These are phyloP conservation scores for Physcomitrellopsis africana DNA, from an alignment of 225 moss, liverwort and hornwort genomes.

Conservation along the genomic window DNA sequence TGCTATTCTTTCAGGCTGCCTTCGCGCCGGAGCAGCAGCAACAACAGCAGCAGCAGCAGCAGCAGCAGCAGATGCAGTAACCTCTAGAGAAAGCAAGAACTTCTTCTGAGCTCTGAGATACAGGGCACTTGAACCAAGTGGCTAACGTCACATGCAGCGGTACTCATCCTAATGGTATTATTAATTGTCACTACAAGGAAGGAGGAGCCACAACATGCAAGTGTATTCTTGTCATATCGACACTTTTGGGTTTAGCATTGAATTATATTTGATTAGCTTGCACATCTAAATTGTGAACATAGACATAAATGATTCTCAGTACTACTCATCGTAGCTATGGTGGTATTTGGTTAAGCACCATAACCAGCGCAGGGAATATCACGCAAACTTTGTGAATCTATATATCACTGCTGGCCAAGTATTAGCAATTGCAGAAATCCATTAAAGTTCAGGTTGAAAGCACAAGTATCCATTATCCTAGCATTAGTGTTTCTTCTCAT, in stretches of 20 bases:
- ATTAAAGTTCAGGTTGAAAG: neutral
- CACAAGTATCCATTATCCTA: constrained; percentile 1
- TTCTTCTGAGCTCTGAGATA: constrained; percentile 5
- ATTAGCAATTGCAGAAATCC: constrained; percentile 11
- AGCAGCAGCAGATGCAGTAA: constrained; percentile 52
- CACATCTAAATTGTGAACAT: constrained; percentile 20
- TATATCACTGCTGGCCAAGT: constrained; percentile 26
- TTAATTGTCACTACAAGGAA: constrained; percentile 18
- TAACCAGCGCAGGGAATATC: constrained; percentile 19
- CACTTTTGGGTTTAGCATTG: constrained; percentile 21
- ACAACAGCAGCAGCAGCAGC: constrained; percentile 44
- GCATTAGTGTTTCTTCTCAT: neutral
- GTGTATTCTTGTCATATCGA: constrained; percentile 19
- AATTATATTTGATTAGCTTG: constrained; percentile 37
- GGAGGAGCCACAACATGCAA: constrained; percentile 24
- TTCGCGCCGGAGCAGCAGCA: constrained; percentile 48
- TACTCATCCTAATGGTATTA: constrained; percentile 30
- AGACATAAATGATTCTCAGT: neutral
- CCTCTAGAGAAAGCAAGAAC: neutral
- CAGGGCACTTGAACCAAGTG: constrained; percentile 6
- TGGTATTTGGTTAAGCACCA: constrained; percentile 27
- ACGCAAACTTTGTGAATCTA: constrained; percentile 33
- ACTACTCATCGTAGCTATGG: constrained; percentile 11
- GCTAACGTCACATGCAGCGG: constrained; percentile 25
- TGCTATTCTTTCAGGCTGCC: constrained; percentile 32